Evolutionary conservation across 164 flowering plant species (phyloP).

Genomic region (Umbellularia californica): DNA sequence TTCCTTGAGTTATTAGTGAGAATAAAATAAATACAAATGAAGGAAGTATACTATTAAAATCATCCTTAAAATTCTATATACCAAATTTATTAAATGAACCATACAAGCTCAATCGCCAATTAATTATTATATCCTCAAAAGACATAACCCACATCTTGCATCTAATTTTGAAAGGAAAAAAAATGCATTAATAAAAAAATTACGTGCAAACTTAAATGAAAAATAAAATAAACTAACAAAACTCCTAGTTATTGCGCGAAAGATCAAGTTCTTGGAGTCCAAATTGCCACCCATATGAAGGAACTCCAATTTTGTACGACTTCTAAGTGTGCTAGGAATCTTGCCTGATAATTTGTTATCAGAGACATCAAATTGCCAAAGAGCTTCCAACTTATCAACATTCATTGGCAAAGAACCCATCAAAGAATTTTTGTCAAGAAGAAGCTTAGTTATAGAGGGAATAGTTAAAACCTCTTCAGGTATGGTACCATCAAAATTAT

Average conservation of each 20-base stretch:
- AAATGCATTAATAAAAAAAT: too few relatives aligned
- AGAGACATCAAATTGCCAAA: conserved; percentile 1
- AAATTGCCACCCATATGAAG: conserved; percentile 11
- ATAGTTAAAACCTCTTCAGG: not conserved
- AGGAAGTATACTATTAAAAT: too few relatives aligned
- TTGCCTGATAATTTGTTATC: conserved; percentile 9
- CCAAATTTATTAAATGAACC: too few relatives aligned
- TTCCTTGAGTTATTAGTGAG: too few relatives aligned
- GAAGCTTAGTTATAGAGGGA: not conserved
- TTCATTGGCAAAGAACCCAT: conserved; percentile 8
- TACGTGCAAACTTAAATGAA: too few relatives aligned
- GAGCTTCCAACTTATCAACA: conserved; percentile 8
- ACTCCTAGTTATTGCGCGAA: not conserved
- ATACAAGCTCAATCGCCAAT: too few relatives aligned
- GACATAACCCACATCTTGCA: too few relatives aligned
- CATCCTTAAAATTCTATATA: too few relatives aligned
- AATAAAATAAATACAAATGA: too few relatives aligned
- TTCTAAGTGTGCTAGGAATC: conserved; percentile 9
- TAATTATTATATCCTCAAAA: too few relatives aligned
- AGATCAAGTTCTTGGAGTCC: conserved; percentile 6
- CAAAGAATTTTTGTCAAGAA: not conserved
- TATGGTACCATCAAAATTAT: not conserved
- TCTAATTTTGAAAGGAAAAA: too few relatives aligned
- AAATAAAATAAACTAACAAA: too few relatives aligned
- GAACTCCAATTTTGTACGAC: conserved; percentile 5